Conservation (phyloP, 495 filamentous ascomycete species). For the Penicillium desertorum region DNA sequence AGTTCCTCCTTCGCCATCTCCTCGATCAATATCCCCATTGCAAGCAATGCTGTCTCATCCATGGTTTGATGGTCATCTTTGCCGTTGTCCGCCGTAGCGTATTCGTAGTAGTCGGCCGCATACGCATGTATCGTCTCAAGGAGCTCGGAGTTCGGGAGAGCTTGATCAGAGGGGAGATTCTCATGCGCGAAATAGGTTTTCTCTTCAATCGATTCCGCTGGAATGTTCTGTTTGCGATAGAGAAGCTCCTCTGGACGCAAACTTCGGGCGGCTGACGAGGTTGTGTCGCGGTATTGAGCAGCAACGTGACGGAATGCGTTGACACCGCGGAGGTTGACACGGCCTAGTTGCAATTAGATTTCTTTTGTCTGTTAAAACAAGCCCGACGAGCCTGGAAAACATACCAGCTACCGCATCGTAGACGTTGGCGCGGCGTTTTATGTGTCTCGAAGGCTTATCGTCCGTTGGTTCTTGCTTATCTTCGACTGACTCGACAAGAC, state of each 20-base stretch:
- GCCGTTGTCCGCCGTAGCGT: conserved; percentile 32
- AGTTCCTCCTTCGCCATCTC: conserved; percentile 64
- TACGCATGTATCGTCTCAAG: conserved; percentile 77
- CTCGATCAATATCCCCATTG: conserved; percentile 78
- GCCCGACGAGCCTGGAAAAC: not conserved
- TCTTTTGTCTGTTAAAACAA: not conserved
- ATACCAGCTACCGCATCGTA: conserved; percentile 82
- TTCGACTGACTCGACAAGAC: conserved; percentile 19
- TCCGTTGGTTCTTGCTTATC: conserved; percentile 1
- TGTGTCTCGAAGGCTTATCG: conserved; percentile 14
- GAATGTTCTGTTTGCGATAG: conserved; percentile 61
- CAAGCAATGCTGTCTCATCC: conserved; percentile 83
- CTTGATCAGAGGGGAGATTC: conserved; percentile 49
- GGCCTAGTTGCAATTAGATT: conserved; percentile 40
- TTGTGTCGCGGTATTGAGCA: conserved; percentile 51
- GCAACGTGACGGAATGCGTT: conserved; percentile 33
- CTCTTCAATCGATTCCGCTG: conserved; percentile 62
- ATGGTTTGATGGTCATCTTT: conserved; percentile 61
- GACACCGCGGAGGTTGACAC: conserved; percentile 47
- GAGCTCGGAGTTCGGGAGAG: conserved; percentile 70
- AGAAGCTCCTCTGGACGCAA: conserved; percentile 74
- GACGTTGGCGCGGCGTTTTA: conserved; percentile 50
- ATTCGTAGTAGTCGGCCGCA: conserved; percentile 67
- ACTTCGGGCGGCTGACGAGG: conserved; percentile 50
- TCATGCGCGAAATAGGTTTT: conserved; percentile 68